Evolutionary conservation across 495 filamentous ascomycete species (phyloP).

Genomic region (Penicillium paradoxum): DNA sequence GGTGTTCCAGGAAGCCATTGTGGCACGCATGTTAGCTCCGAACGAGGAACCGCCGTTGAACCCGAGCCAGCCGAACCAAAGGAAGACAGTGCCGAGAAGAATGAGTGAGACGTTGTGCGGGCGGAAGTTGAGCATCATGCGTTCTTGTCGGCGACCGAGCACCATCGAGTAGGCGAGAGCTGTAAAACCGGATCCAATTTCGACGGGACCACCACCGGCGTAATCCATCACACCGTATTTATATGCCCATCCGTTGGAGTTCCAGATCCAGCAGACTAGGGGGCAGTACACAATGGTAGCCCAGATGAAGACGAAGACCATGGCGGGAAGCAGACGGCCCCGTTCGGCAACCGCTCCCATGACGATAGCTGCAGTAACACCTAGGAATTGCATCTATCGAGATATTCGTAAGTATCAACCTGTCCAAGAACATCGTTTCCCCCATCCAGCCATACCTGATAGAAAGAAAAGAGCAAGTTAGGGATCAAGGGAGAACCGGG

Average conservation of each 20-base stretch:
- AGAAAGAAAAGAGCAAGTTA: constrained; percentile 60
- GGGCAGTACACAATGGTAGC: constrained; percentile 97
- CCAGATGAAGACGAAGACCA: constrained; percentile 96
- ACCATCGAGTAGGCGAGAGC: constrained; percentile 94
- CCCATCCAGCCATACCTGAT: constrained; percentile 49
- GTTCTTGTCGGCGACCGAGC: constrained; percentile 93
- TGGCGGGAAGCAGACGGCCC: constrained; percentile 86
- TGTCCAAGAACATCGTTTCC: not conserved
- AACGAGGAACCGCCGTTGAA: constrained; percentile 99
- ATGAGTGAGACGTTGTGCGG: constrained; percentile 98
- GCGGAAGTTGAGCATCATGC: constrained; percentile 95
- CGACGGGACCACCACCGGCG: constrained; percentile 94
- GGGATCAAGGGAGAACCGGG: constrained; percentile 61
- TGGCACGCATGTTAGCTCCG: constrained; percentile 89
- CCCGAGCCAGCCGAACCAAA: constrained; percentile 98
- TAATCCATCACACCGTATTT: constrained; percentile 94
- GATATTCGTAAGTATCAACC: not conserved
- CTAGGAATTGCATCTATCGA: constrained; percentile 88
- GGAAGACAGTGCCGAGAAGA: constrained; percentile 86
- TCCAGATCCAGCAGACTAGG: constrained; percentile 93
- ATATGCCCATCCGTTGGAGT: constrained; percentile 86
- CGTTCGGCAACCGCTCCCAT: constrained; percentile 91
- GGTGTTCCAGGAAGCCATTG: constrained; percentile 96
- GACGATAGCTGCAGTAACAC: constrained; percentile 85
- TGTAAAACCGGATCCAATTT: constrained; percentile 89